phyloP scores from a whole-genome alignment of 2,329 filamentous ascomycete genomes.

The Epichloe baconii region DNA sequence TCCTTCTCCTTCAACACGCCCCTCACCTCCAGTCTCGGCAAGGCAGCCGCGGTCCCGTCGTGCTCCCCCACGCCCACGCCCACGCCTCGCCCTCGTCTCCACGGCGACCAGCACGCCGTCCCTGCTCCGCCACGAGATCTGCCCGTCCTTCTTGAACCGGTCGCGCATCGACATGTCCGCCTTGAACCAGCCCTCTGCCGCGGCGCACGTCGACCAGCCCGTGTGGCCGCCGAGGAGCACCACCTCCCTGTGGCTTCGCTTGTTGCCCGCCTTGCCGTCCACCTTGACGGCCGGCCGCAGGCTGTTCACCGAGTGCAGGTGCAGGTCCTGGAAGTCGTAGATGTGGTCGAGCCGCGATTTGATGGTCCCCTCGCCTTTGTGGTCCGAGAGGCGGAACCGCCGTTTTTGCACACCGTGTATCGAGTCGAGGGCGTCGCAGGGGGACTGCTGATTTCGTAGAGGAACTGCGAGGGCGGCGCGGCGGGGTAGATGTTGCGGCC shows the following conservation, averaged over 20 bases:
- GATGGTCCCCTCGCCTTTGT: slow-evolving; percentile 7
- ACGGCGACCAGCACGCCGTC: slow-evolving; percentile 11
- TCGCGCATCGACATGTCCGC: slow-evolving; percentile 10
- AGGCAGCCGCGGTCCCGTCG: background rate
- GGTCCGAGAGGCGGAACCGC: slow-evolving; percentile 11
- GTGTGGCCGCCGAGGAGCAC: slow-evolving; percentile 9
- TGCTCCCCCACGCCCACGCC: background rate
- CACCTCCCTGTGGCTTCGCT: slow-evolving; percentile 10
- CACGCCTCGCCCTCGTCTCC: slow-evolving; percentile 12
- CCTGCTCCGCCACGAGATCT: slow-evolving; percentile 14
- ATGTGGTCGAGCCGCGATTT: slow-evolving; percentile 15
- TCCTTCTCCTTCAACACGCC: slow-evolving; percentile 11
- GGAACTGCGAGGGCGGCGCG: slow-evolving; percentile 7
- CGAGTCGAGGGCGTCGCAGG: slow-evolving; percentile 6
- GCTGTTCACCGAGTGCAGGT: background rate
- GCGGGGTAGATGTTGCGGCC: slow-evolving; percentile 11
- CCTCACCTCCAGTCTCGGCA: slow-evolving; percentile 14
- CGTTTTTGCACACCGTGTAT: slow-evolving; percentile 16
- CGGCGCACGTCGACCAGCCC: slow-evolving; percentile 10
- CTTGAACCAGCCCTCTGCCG: slow-evolving; percentile 12
- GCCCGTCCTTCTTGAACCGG: slow-evolving; percentile 11
- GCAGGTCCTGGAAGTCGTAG: slow-evolving; percentile 14
- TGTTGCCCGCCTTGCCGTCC: slow-evolving; percentile 11
- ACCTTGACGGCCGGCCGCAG: slow-evolving; percentile 9
- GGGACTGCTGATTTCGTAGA: slow-evolving; percentile 15